These are phyloP conservation scores for Podospora comata DNA, from an alignment of 495 filamentous ascomycete species.

Conservation along the genomic window DNA sequence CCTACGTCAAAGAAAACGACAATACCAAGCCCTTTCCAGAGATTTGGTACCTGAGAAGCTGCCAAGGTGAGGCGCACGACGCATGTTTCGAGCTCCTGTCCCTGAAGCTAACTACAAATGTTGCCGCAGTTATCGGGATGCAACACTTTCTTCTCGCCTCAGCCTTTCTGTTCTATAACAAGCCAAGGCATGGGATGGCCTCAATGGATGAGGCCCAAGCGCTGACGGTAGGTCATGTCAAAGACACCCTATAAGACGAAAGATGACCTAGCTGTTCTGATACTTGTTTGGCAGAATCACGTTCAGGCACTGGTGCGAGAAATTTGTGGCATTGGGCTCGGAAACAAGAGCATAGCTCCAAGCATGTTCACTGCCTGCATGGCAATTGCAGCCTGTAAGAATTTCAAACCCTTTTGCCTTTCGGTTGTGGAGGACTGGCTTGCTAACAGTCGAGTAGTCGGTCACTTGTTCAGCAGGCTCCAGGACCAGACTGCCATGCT, in stretches of 20 bases:
- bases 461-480: conserved; percentile 15
- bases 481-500: conserved; percentile 12
- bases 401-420: neutral
- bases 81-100: conserved; percentile 1
- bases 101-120: neutral
- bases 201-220: neutral
- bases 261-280: neutral
- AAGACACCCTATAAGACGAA: neutral
- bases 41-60: conserved; percentile 47
- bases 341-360: conserved; percentile 51
- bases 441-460: conserved; percentile 34
- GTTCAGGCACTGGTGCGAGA: conserved; percentile 44
- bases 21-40: conserved; percentile 38
- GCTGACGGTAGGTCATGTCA: neutral
- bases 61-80: conserved; percentile 39
- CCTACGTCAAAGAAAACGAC: conserved; percentile 5
- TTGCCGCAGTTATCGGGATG: conserved; percentile 44
- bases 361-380: conserved; percentile 55
- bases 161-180: conserved; percentile 38
- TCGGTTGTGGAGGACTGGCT: neutral
- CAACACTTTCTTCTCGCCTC: conserved; percentile 53
- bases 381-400: conserved; percentile 51
- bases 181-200: neutral
- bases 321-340: conserved; percentile 51
- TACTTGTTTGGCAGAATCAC: conserved; percentile 28